These are phyloP conservation scores for Solanum clarkiae DNA, from an alignment of 257 asterid species.

Conservation along the genomic window DNA sequence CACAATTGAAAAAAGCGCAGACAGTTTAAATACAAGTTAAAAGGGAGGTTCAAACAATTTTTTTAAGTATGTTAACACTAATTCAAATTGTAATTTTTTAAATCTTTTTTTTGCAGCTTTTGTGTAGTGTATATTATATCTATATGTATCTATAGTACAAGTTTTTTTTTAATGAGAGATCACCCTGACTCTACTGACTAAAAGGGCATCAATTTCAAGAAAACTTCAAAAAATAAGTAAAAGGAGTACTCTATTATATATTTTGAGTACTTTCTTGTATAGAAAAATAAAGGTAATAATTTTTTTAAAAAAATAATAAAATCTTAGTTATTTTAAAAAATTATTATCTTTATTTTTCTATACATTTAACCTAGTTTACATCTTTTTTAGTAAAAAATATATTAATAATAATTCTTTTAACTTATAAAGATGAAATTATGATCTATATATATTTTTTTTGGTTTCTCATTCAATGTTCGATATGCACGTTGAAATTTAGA, in stretches of 20 bases:
- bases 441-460: not conserved
- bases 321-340: not conserved
- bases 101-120: not conserved
- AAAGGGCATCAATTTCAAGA: constrained; percentile 31
- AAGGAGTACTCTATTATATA: not conserved
- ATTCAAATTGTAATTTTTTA: not conserved
- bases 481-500: fast-evolving
- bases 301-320: too few species aligned
- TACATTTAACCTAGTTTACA: not conserved
- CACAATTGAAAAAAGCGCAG: too few species aligned
- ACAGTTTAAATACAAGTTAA: not conserved
- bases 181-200: constrained; percentile 29
- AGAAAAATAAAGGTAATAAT: too few species aligned
- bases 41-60: not conserved
- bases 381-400: not conserved
- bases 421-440: not conserved
- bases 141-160: not conserved
- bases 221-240: not conserved
- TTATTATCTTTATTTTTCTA: not conserved
- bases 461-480: too few species aligned
- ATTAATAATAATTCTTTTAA: not conserved
- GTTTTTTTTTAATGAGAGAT: not conserved
- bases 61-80: not conserved
- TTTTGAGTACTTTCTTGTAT: not conserved
- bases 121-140: not conserved